These are phyloP conservation scores for Xylariaceae sp. DNA, from an alignment of 2,329 filamentous ascomycete genomes.

Conservation along the genomic window DNA sequence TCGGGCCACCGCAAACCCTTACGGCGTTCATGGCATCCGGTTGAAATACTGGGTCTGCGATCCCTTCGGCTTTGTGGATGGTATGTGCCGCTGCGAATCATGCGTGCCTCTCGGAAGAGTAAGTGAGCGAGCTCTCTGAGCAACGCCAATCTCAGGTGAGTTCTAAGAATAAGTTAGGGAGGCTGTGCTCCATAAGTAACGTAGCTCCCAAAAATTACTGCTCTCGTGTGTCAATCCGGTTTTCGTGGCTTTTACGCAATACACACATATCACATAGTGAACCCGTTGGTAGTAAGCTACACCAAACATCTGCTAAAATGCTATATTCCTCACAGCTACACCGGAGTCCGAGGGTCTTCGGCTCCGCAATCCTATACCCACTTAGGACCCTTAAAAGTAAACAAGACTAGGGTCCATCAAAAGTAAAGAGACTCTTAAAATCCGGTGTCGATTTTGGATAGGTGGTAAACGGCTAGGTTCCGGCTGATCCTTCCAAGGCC, in stretches of 20 bases:
- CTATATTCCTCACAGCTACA: background rate
- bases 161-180: background rate
- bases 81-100: background rate
- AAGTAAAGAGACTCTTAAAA: background rate
- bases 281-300: background rate
- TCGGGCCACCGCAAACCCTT: background rate
- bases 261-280: background rate
- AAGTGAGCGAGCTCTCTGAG: background rate
- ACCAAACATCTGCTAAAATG: background rate
- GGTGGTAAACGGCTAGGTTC: background rate
- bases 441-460: background rate
- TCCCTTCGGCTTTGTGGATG: background rate
- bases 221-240: background rate
- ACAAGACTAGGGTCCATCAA: background rate
- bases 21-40: background rate
- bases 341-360: background rate
- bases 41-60: background rate
- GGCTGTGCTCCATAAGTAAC: background rate
- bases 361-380: background rate
- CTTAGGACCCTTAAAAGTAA: background rate
- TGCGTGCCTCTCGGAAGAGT: background rate
- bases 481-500: background rate
- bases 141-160: background rate
- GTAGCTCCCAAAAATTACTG: background rate
- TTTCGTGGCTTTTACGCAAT: background rate